phyloP scores from a whole-genome alignment of 1,284 basidiomycete species.

The Apiotrichum veenhuisii region DNA sequence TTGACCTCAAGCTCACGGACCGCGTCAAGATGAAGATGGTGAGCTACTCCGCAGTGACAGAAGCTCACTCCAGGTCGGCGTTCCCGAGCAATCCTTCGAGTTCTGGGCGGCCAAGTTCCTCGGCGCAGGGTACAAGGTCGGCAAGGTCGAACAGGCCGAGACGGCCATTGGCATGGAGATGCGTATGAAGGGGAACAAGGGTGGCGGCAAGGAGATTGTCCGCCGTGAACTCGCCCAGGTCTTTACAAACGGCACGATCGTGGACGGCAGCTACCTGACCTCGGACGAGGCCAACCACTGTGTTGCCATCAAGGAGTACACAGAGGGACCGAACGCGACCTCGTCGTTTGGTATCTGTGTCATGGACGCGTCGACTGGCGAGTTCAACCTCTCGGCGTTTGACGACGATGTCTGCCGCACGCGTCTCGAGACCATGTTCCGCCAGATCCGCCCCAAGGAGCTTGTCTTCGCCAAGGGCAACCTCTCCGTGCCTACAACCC shows the following conservation, averaged over 20 bases:
- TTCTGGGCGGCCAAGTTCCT: conserved; percentile 53
- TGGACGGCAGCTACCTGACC: conserved; percentile 81
- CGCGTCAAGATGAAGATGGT: conserved; percentile 94
- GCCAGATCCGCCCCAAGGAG: conserved; percentile 91
- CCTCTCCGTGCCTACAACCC: conserved; percentile 71
- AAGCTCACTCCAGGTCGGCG: conserved; percentile 66
- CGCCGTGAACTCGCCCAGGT: conserved; percentile 89
- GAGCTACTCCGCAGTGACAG: not conserved
- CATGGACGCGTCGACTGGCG: conserved; percentile 93
- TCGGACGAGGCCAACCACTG: conserved; percentile 96
- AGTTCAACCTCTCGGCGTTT: conserved; percentile 88
- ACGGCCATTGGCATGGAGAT: conserved; percentile 69
- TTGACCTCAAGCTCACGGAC: conserved; percentile 71
- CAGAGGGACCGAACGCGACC: conserved; percentile 23
- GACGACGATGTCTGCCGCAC: conserved; percentile 91
- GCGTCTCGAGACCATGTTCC: conserved; percentile 86
- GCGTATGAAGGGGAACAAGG: conserved; percentile 51
- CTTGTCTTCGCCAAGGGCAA: conserved; percentile 88
- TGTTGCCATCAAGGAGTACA: conserved; percentile 67
- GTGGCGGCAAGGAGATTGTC: conserved; percentile 68
- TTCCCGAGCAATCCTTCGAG: conserved; percentile 91
- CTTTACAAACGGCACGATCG: conserved; percentile 93
- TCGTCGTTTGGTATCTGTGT: conserved; percentile 80
- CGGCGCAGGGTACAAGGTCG: conserved; percentile 82
- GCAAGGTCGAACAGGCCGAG: conserved; percentile 94